Evolutionary conservation across 1,284 basidiomycete species (phyloP), one percentile per base, ranked within the genome.

Genomic region (Gymnopus androsaceus): DNA sequence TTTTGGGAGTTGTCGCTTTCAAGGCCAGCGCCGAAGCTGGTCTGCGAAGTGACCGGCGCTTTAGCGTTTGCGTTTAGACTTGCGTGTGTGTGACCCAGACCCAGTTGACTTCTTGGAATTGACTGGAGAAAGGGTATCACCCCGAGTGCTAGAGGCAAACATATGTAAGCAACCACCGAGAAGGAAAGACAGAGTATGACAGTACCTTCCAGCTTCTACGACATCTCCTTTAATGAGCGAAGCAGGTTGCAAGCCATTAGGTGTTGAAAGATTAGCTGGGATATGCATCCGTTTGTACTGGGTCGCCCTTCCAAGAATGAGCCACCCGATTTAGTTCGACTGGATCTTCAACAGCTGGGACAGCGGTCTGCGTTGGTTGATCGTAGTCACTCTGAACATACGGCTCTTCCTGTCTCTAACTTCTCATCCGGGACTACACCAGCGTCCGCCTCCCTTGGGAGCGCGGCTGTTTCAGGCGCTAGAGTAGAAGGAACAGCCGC

Each of bases 31-130:
- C 36, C 45, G 19, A n/a, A 36, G 30, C 37, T 12, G 9, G 37
- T 17, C n/a, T 36, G 44, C 31, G 41, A 11, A 21, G 40, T 51
- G n/a, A 47, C 40, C 19, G 56, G 30, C 8, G 34, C 34, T 31
- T 58, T 49, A n/a, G 7, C 51, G 37, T 45, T 58, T 58, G n/a
- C 56, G 51, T 37, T 58, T 58, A 21, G 56, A 28, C 21, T 27
- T 47, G 15, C 56, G 51, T 6, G 38, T 31, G 25, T 28, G 25
- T 19, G 21, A 7, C 9, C 40, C 25, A 14, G 33, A 19, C n/a
- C 19, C 54, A 40, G 45, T 14, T 9, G 9, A 21, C 12, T 50
- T 42, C 21, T 37, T 38, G 21, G 19, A 34, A 42, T n/a, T 5
- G 44, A 21, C 14, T 34, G 17, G 30, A 25, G n/a, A n/a, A n/a